phyloP scores from a whole-genome alignment of 352 stramenopile genomes.

The Phytophthora nicotianae region DNA sequence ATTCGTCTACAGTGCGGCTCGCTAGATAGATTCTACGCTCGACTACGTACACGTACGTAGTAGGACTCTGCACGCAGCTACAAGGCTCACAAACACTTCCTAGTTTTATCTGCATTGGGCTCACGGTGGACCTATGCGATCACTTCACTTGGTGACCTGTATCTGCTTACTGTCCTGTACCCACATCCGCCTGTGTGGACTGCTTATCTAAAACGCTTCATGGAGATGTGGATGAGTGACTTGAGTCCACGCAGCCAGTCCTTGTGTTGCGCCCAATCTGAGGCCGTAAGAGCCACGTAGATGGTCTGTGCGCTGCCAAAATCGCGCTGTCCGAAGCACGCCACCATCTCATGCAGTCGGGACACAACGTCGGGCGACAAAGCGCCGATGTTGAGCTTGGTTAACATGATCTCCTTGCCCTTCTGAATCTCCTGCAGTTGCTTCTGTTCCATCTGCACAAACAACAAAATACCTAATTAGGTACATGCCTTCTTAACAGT shows the following conservation, averaged over 20 bases:
- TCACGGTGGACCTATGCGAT: slow-evolving; percentile 13
- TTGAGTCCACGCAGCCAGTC: slow-evolving; percentile 98
- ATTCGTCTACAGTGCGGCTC: too few relatives aligned
- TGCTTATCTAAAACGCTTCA: slow-evolving; percentile 90
- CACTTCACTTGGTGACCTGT: slow-evolving; percentile 29
- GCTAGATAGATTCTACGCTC: background rate
- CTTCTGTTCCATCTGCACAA: slow-evolving; percentile 83
- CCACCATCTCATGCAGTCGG: slow-evolving; percentile 82
- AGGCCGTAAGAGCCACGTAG: slow-evolving; percentile 92
- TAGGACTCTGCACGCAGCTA: too few relatives aligned
- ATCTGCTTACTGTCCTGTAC: slow-evolving; percentile 12
- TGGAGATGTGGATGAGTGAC: slow-evolving; percentile 94
- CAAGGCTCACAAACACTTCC: slow-evolving; percentile 6
- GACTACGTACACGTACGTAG: too few relatives aligned
- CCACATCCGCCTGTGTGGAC: slow-evolving; percentile 8
- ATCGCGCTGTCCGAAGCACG: slow-evolving; percentile 77
- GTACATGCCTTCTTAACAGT: background rate
- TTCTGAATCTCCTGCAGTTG: slow-evolving; percentile 87
- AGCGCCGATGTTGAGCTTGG: slow-evolving; percentile 85
- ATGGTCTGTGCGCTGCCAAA: slow-evolving; percentile 82
- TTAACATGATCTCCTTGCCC: slow-evolving; percentile 87
- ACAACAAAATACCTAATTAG: slow-evolving; percentile 23
- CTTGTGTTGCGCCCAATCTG: slow-evolving; percentile 96
- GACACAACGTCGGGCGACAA: slow-evolving; percentile 73
- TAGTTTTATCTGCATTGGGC: slow-evolving; percentile 27